Percentiles rank a stretch among this genome's conserved stretches.
phyloP scores from a whole-genome alignment of 1,139 yeast genomes.

The Kodamaea derodonti region DNA sequence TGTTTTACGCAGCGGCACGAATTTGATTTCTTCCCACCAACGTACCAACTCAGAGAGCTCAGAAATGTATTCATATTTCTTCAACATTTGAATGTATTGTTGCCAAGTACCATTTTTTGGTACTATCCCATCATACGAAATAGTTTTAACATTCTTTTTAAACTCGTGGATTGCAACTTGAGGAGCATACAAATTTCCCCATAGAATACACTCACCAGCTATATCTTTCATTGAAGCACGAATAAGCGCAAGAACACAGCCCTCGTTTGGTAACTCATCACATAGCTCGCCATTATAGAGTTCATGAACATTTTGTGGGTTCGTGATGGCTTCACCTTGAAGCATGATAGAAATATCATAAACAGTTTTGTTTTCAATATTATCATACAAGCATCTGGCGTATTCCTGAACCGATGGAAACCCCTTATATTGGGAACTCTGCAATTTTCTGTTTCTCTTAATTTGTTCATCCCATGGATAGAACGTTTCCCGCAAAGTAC shows the following conservation, averaged over 20 bases:
- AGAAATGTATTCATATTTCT: conserved; percentile 42
- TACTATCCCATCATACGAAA: conserved; percentile 18
- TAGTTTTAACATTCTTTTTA: conserved; percentile 28
- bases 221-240: conserved; percentile 27
- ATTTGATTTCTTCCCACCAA: conserved; percentile 57
- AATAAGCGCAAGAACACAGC: conserved; percentile 42
- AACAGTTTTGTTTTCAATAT: conserved; percentile 20
- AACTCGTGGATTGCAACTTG: conserved; percentile 62
- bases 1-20: conserved; percentile 40
- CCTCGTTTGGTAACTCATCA: conserved; percentile 27
- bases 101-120: conserved; percentile 39
- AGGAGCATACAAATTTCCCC: conserved; percentile 54
- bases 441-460: neutral
- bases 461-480: conserved; percentile 18
- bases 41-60: conserved; percentile 51
- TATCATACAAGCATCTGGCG: conserved; percentile 23
- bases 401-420: conserved; percentile 15
- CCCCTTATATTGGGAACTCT: conserved; percentile 5
- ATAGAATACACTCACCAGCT: conserved; percentile 20
- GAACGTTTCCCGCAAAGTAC: conserved; percentile 8
- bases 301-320: conserved; percentile 9
- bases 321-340: conserved; percentile 39
- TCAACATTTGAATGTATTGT: conserved; percentile 48
- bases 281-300: conserved; percentile 17
- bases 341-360: conserved; percentile 34